These are phyloP conservation scores for Actinidia arguta DNA, from an alignment of 179 eudicot genomes.

Conservation along the genomic window DNA sequence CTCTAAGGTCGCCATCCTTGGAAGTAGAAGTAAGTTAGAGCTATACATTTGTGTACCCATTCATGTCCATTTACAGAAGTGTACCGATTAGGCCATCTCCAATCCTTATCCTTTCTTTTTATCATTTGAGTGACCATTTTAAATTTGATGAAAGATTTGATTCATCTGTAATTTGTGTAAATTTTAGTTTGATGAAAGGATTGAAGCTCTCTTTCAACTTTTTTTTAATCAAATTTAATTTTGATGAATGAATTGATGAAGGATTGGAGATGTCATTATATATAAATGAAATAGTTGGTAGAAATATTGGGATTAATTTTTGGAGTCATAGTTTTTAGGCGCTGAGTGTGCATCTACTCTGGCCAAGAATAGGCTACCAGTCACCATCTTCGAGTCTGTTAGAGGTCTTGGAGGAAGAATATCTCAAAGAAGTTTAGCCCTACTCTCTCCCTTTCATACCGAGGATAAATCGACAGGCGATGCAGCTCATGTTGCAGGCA, in stretches of 20 bases:
- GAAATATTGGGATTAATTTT: not conserved
- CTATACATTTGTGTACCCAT: not conserved
- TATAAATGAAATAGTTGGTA: not conserved
- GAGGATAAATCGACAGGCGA: no score
- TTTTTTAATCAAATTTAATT: no score
- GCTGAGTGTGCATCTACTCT: constrained; percentile 89
- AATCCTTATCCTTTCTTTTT: no score
- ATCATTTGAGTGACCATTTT: no score
- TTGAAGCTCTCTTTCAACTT: no score
- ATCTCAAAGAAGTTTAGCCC: constrained; percentile 78
- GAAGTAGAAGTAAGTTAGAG: constrained; percentile 71
- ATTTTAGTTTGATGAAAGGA: no score
- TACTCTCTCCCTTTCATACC: not conserved
- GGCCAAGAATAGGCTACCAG: constrained; percentile 80
- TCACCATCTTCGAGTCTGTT: constrained; percentile 78
- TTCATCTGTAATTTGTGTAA: no score
- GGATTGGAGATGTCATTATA: no score
- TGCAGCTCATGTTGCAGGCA: no score
- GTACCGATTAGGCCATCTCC: no score
- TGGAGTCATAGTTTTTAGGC: constrained; percentile 74
- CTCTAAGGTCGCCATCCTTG: constrained; percentile 74
- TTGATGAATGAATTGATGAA: no score
- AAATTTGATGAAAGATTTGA: no score
- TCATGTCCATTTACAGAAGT: not conserved
- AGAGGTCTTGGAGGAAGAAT: constrained; percentile 98